Percentiles rank a stretch among this genome's conserved stretches.
Evolutionary conservation across 345 rosid genomes (phyloP).

Genomic region (Rhizophora mangle): DNA sequence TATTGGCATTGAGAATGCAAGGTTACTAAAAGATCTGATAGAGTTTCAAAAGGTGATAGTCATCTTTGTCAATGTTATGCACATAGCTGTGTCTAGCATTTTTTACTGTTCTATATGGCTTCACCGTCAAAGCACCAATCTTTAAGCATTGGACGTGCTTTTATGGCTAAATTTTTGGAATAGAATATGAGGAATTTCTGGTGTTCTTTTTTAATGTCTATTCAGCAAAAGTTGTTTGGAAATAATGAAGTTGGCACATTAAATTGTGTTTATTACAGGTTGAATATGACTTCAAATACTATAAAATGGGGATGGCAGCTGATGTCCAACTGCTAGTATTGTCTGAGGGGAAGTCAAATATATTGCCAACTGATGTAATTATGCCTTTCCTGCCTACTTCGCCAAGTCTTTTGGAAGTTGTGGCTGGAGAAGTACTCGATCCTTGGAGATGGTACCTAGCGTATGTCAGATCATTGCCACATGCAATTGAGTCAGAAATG

Average conservation of each 20-base stretch:
- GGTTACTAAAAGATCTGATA: constrained; percentile 60
- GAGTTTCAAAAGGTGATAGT: constrained; percentile 69
- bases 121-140: no score
- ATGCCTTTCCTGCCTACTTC: constrained; percentile 76
- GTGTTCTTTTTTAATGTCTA: not conserved
- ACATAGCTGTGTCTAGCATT: no score
- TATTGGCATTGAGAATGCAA: constrained; percentile 68
- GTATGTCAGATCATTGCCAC: constrained; percentile 62
- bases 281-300: constrained; percentile 80
- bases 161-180: no score
- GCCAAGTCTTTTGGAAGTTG: constrained; percentile 33
- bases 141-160: no score
- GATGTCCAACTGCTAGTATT: constrained; percentile 72
- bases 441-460: constrained; percentile 95
- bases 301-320: constrained; percentile 82
- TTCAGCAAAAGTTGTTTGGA: not conserved
- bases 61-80: not conserved
- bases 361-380: constrained; percentile 72
- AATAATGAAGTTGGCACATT: not conserved
- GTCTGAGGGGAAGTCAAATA: constrained; percentile 87
- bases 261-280: constrained; percentile 45
- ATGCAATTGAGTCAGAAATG: constrained; percentile 63
- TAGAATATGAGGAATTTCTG: no score
- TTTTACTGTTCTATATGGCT: no score
- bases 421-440: constrained; percentile 41